Evolutionary conservation across 2,329 filamentous ascomycete genomes (phyloP).

Genomic region (Beauveria caledonica): DNA sequence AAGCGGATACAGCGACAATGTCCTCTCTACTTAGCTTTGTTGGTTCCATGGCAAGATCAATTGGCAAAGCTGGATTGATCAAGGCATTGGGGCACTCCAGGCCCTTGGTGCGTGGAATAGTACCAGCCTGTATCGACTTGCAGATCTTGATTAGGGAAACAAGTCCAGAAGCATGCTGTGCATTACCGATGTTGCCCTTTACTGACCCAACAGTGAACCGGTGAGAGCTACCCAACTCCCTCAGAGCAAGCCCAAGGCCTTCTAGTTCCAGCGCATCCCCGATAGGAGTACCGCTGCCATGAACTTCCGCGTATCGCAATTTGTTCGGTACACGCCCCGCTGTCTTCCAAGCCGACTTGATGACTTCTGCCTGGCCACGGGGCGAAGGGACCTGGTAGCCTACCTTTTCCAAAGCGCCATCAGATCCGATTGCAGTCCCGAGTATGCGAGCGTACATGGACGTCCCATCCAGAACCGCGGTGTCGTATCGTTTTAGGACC

Average conservation of each 20-base stretch:
- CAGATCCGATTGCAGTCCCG: slow-evolving; percentile 11
- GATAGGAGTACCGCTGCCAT: slow-evolving; percentile 14
- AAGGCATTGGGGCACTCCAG: slow-evolving; percentile 57
- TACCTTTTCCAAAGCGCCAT: slow-evolving; percentile 13
- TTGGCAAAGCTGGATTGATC: slow-evolving; percentile 7
- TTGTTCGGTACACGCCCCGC: slow-evolving; percentile 1
- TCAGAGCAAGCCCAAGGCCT: slow-evolving; percentile 9
- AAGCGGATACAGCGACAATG: slow-evolving; percentile 23
- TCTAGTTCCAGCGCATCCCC: slow-evolving; percentile 13
- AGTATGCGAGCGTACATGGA: slow-evolving; percentile 11
- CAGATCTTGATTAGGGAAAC: slow-evolving; percentile 14
- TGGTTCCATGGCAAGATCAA: slow-evolving; percentile 1
- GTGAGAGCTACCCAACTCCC: neutral
- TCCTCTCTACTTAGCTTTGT: slow-evolving; percentile 1
- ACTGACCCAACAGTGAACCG: slow-evolving; percentile 10
- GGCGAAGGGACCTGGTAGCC: slow-evolving; percentile 5
- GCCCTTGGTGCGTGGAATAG: slow-evolving; percentile 57
- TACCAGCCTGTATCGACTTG: slow-evolving; percentile 29
- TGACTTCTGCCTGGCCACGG: slow-evolving; percentile 12
- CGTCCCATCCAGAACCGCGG: neutral
- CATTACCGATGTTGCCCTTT: slow-evolving; percentile 14
- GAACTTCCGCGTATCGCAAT: slow-evolving; percentile 12
- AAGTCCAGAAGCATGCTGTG: slow-evolving; percentile 12
- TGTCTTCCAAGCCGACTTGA: slow-evolving; percentile 10
- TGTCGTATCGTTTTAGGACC: slow-evolving; percentile 4